Percentiles rank a stretch among this genome's conserved stretches.
Conservation (phyloP, 306 rosid species). For the Cucurbita pepo region DNA sequence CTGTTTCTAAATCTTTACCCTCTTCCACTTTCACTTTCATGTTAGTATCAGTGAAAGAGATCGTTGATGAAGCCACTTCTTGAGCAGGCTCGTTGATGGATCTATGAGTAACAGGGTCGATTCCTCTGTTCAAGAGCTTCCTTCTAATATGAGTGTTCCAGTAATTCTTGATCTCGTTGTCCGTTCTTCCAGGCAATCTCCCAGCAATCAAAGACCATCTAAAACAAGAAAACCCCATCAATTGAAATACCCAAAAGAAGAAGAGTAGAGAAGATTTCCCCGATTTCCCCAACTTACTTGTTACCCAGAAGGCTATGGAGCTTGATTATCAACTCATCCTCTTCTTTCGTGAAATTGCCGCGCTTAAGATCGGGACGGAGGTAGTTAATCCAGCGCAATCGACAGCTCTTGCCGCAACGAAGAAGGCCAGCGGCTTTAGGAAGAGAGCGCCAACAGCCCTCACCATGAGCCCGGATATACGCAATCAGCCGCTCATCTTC, state of each 20-base stretch:
- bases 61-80: slow-evolving; percentile 22
- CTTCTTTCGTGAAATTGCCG: slow-evolving; percentile 89
- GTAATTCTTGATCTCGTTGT: slow-evolving; percentile 90
- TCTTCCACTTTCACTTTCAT: slow-evolving; percentile 18
- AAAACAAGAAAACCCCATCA: slow-evolving; percentile 12
- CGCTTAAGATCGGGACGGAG: slow-evolving; percentile 95
- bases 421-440: slow-evolving; percentile 98
- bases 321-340: slow-evolving; percentile 92
- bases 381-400: slow-evolving; percentile 94
- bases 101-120: slow-evolving; percentile 83
- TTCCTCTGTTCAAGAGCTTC: slow-evolving; percentile 83
- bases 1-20: slow-evolving; percentile 2
- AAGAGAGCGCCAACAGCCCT: slow-evolving; percentile 94
- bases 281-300: slow-evolving; percentile 36
- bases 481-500: slow-evolving; percentile 85
- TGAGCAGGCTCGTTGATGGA: slow-evolving; percentile 43
- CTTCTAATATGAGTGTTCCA: slow-evolving; percentile 97
- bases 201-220: slow-evolving; percentile 98
- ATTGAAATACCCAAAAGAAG: not conserved
- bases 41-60: slow-evolving; percentile 39
- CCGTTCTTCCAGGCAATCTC: slow-evolving; percentile 84
- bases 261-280: not conserved
- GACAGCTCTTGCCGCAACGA: slow-evolving; percentile 91
- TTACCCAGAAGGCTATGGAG: slow-evolving; percentile 92
- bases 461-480: slow-evolving; percentile 83